Conservation (phyloP, 208 protist genomes). For the Trypanosoma mega region DNA sequence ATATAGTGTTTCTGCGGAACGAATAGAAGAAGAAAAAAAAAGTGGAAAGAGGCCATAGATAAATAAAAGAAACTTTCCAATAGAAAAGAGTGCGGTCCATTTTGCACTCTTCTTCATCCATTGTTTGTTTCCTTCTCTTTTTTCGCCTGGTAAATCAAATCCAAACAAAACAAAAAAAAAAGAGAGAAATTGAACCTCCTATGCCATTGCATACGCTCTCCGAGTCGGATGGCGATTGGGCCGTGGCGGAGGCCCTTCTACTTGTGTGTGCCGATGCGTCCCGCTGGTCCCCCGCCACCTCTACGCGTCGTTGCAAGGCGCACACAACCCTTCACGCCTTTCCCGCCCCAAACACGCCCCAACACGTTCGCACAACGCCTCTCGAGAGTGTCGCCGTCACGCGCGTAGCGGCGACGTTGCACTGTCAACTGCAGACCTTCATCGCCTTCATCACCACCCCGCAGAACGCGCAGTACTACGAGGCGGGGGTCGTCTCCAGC, state of each 20-base stretch:
- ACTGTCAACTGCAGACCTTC: conserved; percentile 24
- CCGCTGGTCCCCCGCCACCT: no score
- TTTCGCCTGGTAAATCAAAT: no score
- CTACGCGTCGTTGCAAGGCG: background rate
- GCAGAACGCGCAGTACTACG: conserved; percentile 22
- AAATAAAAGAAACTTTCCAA: no score
- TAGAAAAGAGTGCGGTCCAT: no score
- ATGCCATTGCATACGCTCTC: background rate
- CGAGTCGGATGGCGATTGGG: background rate
- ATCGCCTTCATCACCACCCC: conserved; percentile 21
- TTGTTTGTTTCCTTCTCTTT: no score
- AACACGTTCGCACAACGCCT: background rate
- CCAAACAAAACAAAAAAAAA: no score
- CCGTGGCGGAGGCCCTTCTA: conserved; percentile 14
- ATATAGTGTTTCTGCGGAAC: no score
- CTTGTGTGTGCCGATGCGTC: conserved; percentile 9
- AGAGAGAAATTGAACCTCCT: no score
- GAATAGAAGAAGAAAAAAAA: no score
- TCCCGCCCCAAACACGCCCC: background rate
- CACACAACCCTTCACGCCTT: conserved; percentile 8
- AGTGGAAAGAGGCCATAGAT: no score
- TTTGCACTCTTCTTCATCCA: no score
- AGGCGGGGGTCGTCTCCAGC: conserved; percentile 13
- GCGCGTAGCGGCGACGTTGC: conserved; percentile 16
- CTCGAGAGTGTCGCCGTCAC: background rate